A percentile compares a stretch with the other conserved stretches of the same genome.
Conservation (phyloP, 75 land plant genomes). For the Cunninghamia lanceolata region DNA sequence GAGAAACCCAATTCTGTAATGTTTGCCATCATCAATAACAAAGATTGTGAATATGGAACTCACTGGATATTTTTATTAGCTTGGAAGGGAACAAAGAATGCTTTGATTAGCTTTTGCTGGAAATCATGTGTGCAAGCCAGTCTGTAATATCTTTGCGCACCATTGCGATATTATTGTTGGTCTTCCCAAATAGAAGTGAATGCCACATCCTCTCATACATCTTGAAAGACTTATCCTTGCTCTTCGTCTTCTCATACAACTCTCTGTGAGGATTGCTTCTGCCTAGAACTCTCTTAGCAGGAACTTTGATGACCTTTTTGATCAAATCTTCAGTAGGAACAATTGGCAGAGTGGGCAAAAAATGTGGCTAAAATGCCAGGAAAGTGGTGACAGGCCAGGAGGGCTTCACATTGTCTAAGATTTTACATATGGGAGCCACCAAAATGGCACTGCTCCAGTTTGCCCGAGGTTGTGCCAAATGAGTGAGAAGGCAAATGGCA, state of each 20-base stretch:
- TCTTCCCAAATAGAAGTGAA: slow-evolving; percentile 79
- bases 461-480: slow-evolving; percentile 29
- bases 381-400: slow-evolving; percentile 69
- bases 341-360: slow-evolving; percentile 51
- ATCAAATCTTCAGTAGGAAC: slow-evolving; percentile 76
- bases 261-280: slow-evolving; percentile 50
- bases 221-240: slow-evolving; percentile 69
- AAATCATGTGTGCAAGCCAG: slow-evolving; percentile 50
- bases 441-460: slow-evolving; percentile 68
- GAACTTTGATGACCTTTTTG: slow-evolving; percentile 68
- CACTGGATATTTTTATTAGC: neutral
- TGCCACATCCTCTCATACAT: slow-evolving; percentile 88
- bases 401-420: slow-evolving; percentile 70
- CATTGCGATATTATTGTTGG: slow-evolving; percentile 66
- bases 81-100: neutral
- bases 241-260: slow-evolving; percentile 52
- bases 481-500: slow-evolving; percentile 66
- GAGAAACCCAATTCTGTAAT: too few relatives aligned
- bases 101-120: neutral
- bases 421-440: slow-evolving; percentile 85
- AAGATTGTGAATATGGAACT: too few relatives aligned
- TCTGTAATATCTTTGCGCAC: slow-evolving; percentile 48
- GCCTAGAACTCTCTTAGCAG: slow-evolving; percentile 53
- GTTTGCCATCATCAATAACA: too few relatives aligned
- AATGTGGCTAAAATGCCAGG: slow-evolving; percentile 38